Conservation (phyloP, 805 yeast genomes). For the Wickerhamomyces canadensis region DNA sequence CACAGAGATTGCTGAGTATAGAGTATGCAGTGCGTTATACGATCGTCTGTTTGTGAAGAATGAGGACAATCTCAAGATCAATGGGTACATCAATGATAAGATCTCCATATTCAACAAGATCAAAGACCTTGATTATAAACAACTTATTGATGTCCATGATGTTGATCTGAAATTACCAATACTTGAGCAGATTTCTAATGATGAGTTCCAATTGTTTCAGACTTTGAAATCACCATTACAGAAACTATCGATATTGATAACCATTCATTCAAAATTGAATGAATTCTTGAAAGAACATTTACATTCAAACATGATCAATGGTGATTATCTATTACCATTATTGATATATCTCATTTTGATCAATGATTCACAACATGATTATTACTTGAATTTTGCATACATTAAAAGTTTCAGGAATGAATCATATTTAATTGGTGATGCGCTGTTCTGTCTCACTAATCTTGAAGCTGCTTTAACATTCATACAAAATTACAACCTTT, state of each 20-base stretch:
- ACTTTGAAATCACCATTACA: conserved; percentile 10
- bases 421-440: conserved; percentile 11
- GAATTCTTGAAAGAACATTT: conserved; percentile 3
- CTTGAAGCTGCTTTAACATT: conserved; percentile 22
- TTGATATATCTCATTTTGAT: conserved; percentile 18
- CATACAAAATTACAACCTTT: conserved; percentile 9
- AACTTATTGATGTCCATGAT: conserved; percentile 16
- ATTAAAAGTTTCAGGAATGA: conserved; percentile 20
- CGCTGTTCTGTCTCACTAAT: conserved; percentile 21
- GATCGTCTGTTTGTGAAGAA: conserved; percentile 16
- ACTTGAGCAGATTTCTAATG: conserved; percentile 5
- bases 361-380: conserved; percentile 8
- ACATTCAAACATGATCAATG: conserved; percentile 7
- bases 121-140: conserved; percentile 12
- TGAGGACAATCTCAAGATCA: conserved; percentile 9
- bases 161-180: conserved; percentile 7
- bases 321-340: conserved; percentile 21
- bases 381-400: conserved; percentile 17
- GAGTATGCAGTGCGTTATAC: conserved; percentile 8
- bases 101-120: conserved; percentile 9
- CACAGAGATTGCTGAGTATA: conserved; percentile 15
- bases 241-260: conserved; percentile 11
- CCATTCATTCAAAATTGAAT: conserved; percentile 16
- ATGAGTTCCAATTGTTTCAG: conserved; percentile 5
- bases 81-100: conserved; percentile 14